Percentiles rank a stretch among this genome's conserved stretches.
These are phyloP conservation scores for Rhodotorula sphaerocarpa DNA, from an alignment of 768 basidiomycete species.

Conservation along the genomic window DNA sequence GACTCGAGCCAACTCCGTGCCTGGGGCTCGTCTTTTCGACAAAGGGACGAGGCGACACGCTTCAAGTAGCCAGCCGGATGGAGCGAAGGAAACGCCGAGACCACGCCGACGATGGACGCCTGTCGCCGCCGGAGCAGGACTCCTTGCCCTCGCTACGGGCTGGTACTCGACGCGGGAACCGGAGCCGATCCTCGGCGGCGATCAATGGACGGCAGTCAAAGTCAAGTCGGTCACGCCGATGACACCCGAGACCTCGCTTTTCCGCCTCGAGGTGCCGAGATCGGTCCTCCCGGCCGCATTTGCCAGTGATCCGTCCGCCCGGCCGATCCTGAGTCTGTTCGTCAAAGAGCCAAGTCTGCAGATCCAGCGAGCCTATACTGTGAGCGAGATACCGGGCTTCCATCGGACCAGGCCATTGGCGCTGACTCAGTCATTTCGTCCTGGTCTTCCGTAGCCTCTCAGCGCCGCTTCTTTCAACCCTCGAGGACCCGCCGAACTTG, in stretches of 20 bases:
- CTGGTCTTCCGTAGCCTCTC: slow-evolving; percentile 21
- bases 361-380: slow-evolving; percentile 39
- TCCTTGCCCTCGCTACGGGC: neutral
- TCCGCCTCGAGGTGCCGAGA: slow-evolving; percentile 28
- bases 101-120: no score
- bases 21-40: no score
- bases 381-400: neutral
- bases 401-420: no score
- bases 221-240: slow-evolving; percentile 21
- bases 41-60: no score
- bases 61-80: no score
- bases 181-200: slow-evolving; percentile 10
- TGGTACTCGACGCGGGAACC: neutral
- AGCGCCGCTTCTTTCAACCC: slow-evolving; percentile 21
- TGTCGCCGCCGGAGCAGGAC: neutral
- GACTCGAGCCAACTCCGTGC: no score
- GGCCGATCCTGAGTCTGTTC: slow-evolving; percentile 34
- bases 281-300: slow-evolving; percentile 13
- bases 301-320: slow-evolving; percentile 1
- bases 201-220: slow-evolving; percentile 32
- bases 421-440: neutral
- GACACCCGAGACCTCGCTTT: slow-evolving; percentile 30
- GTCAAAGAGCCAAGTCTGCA: slow-evolving; percentile 38
- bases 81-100: no score
- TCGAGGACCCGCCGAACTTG: slow-evolving; percentile 17